A percentile compares a stretch with the other conserved stretches of the same genome.
Conservation (phyloP, 129 eudicot species). For the Saposhnikovia divaricata region DNA sequence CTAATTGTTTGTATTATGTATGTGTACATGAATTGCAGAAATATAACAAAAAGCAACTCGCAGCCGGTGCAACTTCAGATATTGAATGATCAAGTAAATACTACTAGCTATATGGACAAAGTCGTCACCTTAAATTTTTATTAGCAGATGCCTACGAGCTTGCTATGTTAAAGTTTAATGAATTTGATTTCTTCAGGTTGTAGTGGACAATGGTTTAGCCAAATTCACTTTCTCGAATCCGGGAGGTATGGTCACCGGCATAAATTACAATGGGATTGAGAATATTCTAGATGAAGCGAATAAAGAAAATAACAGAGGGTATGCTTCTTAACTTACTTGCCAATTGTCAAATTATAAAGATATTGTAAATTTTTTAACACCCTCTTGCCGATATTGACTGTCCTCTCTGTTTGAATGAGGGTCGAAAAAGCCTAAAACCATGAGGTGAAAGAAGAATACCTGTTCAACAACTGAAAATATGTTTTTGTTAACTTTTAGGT, state of each 20-base stretch:
- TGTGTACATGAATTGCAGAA: neutral
- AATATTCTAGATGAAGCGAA: conserved; percentile 20
- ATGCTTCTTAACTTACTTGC: neutral
- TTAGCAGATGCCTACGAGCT: neutral
- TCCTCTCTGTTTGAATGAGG: no score
- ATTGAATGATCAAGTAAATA: neutral
- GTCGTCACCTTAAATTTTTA: no score
- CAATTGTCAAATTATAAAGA: neutral
- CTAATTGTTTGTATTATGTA: no score
- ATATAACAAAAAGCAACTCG: neutral
- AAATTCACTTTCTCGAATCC: conserved; percentile 25
- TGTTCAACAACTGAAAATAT: no score
- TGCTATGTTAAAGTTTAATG: neutral
- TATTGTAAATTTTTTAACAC: no score
- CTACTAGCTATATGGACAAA: neutral
- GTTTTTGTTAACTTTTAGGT: conserved; percentile 12
- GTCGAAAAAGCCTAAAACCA: no score
- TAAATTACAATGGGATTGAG: conserved; percentile 29
- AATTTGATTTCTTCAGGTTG: conserved; percentile 19
- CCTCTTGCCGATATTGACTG: no score
- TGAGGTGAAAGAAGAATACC: no score
- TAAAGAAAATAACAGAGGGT: conserved; percentile 28
- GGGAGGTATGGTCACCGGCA: conserved; percentile 24
- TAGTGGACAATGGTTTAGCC: conserved; percentile 33
- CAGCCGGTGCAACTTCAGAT: neutral